phyloP scores from a whole-genome alignment of 228 moss, liverwort and hornwort genomes.

The Sphagnum fallax region DNA sequence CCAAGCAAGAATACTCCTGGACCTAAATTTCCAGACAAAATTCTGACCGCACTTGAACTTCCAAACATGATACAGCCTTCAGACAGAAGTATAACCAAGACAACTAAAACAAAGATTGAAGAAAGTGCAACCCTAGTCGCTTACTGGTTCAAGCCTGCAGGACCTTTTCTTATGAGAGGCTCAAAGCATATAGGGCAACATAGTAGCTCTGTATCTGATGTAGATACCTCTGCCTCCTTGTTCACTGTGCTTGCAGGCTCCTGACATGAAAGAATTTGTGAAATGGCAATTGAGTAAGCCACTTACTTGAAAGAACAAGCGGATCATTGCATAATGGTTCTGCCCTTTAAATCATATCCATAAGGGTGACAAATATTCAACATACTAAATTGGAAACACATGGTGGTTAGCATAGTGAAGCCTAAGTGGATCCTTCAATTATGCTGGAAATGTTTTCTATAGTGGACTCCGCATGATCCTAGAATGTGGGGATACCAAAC shows the following conservation, averaged over 20 bases:
- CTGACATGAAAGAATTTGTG: slow-evolving; percentile 10
- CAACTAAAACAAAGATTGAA: neutral
- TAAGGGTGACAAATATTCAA: neutral
- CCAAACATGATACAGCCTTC: neutral
- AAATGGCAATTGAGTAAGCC: neutral
- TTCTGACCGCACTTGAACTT: neutral
- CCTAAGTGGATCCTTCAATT: too few relatives aligned
- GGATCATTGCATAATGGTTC: neutral
- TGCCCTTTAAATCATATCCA: neutral
- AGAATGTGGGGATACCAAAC: neutral
- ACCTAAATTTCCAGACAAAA: neutral
- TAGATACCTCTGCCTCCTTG: slow-evolving; percentile 15
- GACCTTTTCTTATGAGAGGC: slow-evolving; percentile 38
- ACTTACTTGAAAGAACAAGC: neutral
- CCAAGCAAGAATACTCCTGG: too few relatives aligned
- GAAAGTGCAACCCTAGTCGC: neutral
- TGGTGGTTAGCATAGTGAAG: too few relatives aligned
- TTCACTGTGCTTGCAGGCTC: slow-evolving; percentile 8
- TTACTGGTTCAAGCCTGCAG: slow-evolving; percentile 42
- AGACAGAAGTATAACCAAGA: too few relatives aligned
- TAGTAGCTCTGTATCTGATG: slow-evolving; percentile 18
- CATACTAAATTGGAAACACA: neutral
- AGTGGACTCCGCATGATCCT: too few relatives aligned
- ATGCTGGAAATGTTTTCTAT: too few relatives aligned
- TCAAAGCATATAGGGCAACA: slow-evolving; percentile 61